A percentile compares a stretch with the other conserved stretches of the same genome.
phyloP scores from a whole-genome alignment of 2,329 filamentous ascomycete species.

The Venturia oleaginea region DNA sequence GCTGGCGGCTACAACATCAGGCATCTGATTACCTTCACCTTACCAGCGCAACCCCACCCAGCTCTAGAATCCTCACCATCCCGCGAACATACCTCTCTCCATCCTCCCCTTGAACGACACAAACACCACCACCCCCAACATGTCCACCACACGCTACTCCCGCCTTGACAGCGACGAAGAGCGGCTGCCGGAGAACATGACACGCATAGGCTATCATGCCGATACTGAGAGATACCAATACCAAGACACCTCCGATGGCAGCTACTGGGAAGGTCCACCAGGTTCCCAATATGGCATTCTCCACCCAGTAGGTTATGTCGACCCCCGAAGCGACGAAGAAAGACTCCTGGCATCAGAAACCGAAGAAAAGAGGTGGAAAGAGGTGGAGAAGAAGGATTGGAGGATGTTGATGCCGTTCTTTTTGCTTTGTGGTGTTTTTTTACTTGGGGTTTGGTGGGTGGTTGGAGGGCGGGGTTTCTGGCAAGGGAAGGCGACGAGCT shows the following conservation, averaged over 20 bases:
- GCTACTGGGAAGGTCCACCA: slow-evolving; percentile 42
- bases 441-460: slow-evolving; percentile 33
- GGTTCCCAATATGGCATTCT: slow-evolving; percentile 43
- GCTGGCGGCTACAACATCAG: not conserved
- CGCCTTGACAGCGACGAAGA: slow-evolving; percentile 32
- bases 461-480: slow-evolving; percentile 16
- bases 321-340: slow-evolving; percentile 18
- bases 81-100: not conserved
- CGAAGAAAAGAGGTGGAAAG: slow-evolving; percentile 7
- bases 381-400: slow-evolving; percentile 34
- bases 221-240: slow-evolving; percentile 47
- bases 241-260: slow-evolving; percentile 37
- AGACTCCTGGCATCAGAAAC: slow-evolving; percentile 9
- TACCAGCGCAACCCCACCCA: not conserved
- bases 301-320: slow-evolving; percentile 25
- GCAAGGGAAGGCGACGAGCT: slow-evolving; percentile 17
- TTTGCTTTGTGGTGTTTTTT: slow-evolving; percentile 42
- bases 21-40: not conserved
- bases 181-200: slow-evolving; percentile 47
- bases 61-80: not conserved
- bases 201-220: slow-evolving; percentile 47
- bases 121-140: not conserved
- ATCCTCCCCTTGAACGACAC: not conserved
- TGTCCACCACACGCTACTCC: not conserved
- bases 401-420: slow-evolving; percentile 51